Percentiles rank a stretch among this genome's conserved stretches.
Conservation (phyloP, 2,329 filamentous ascomycete genomes). For the Chaetomium globosum region DNA sequence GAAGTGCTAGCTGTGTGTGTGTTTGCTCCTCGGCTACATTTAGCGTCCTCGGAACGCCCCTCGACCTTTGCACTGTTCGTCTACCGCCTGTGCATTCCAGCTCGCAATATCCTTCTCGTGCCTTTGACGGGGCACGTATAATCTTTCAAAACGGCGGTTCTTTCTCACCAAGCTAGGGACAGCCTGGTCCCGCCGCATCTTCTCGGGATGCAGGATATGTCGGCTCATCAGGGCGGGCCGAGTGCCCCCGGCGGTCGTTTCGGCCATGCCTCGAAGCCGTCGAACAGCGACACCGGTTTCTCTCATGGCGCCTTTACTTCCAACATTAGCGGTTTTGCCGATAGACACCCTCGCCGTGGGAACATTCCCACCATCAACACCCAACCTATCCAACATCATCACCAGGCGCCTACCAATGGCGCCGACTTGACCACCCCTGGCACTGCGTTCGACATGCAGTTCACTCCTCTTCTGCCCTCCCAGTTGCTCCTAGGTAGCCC, state of each 20-base stretch:
- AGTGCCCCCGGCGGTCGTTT: slow-evolving; percentile 63
- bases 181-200: slow-evolving; percentile 82
- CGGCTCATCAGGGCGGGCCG: slow-evolving; percentile 62
- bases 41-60: slow-evolving; percentile 1
- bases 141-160: slow-evolving; percentile 77
- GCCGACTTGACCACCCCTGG: slow-evolving; percentile 83
- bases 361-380: slow-evolving; percentile 96
- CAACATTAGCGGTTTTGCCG: slow-evolving; percentile 81
- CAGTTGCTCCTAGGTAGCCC: slow-evolving; percentile 93
- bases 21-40: slow-evolving; percentile 9
- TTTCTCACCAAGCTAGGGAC: slow-evolving; percentile 79
- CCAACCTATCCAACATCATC: slow-evolving; percentile 58
- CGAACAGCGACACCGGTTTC: slow-evolving; percentile 83
- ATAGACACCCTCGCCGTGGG: slow-evolving; percentile 78
- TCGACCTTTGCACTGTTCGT: slow-evolving; percentile 20
- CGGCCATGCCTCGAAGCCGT: slow-evolving; percentile 76
- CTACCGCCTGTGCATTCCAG: slow-evolving; percentile 34
- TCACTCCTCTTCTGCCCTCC: slow-evolving; percentile 91
- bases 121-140: slow-evolving; percentile 59
- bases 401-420: slow-evolving; percentile 54
- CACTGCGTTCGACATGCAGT: slow-evolving; percentile 95
- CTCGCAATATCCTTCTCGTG: slow-evolving; percentile 47
- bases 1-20: slow-evolving; percentile 10
- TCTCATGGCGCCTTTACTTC: slow-evolving; percentile 90
- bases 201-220: slow-evolving; percentile 89